phyloP scores from a whole-genome alignment of 495 filamentous ascomycete genomes.

The Astrothelium macrocarpum region DNA sequence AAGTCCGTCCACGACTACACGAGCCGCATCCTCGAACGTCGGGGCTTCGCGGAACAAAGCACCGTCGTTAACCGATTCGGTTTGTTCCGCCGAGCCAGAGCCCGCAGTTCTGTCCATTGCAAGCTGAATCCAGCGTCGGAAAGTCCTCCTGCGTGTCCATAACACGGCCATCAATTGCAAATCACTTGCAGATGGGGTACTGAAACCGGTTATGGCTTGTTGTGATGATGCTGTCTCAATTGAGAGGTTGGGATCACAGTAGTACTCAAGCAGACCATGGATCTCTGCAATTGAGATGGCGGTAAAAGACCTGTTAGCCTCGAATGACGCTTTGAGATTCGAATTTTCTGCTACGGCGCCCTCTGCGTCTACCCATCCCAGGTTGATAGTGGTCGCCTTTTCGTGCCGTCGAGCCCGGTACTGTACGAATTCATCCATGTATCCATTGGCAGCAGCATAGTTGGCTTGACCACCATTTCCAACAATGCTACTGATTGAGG shows the following conservation, averaged over 20 bases:
- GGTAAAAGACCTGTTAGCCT: background rate
- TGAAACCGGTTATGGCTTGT: background rate
- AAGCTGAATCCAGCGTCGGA: background rate
- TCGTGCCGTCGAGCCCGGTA: background rate
- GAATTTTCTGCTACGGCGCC: slow-evolving; percentile 1
- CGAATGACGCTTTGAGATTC: background rate
- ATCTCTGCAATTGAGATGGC: background rate
- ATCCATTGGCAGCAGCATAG: slow-evolving; percentile 11
- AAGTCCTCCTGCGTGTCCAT: background rate
- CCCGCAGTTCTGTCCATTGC: background rate
- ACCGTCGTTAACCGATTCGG: background rate
- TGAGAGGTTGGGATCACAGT: background rate
- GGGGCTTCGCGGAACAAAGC: background rate
- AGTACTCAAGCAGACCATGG: slow-evolving; percentile 11
- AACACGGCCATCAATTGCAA: background rate
- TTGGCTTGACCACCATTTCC: slow-evolving; percentile 8
- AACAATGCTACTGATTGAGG: slow-evolving; percentile 9
- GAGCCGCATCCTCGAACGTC: background rate
- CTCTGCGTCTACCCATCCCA: slow-evolving; percentile 5
- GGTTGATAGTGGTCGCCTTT: slow-evolving; percentile 4
- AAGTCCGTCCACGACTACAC: background rate
- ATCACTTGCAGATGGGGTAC: background rate
- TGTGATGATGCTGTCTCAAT: background rate
- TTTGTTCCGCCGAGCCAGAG: background rate
- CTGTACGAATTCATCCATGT: slow-evolving; percentile 1